Evolutionary conservation across 306 rosid species (phyloP), one percentile per base, ranked within the genome.

Genomic region (Phaseolus lunatus): DNA sequence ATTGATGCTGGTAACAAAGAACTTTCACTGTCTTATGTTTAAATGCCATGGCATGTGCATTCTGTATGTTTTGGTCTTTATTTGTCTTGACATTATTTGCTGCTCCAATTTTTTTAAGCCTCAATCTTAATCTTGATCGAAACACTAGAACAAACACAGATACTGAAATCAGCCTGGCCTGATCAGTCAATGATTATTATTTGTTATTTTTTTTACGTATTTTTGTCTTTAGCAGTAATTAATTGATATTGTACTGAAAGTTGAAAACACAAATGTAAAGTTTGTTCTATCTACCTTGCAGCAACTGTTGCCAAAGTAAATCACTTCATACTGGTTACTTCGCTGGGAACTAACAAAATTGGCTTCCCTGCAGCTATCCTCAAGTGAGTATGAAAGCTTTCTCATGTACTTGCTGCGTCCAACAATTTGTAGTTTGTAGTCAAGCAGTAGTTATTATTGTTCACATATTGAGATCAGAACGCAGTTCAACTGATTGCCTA

Each of bases 311-410:
- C 93, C 48, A 87, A 87, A 80, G 96, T 90, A 57, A 84, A 88
- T 74, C 97, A 90, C 81, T 95, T 95, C 83, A 79, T 89, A 81
- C 81, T 95, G 86, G 93, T 95, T 77, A 92, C 98, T 41, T 95
- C 98, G 58, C 76, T 95, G 81, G 98, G 98, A 84, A 95, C 98
- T 45, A 95, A 92, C 82, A 90, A 92, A 91, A 2, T 95, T 70
- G 98, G 98, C 41, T 90, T 95, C 72, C 98, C 98, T 58, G 98
- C 98, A 7, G 97, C 98, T 76, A 82, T 95, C 84, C 93, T 95
- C 39, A 95, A 95, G 98, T 95, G 85, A 89, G 97, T 81, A 33
- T 62, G 73, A 63, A 82, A 19, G 29, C 79, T 33, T 67, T 74
- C 41, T 52, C 43, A 22, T 35, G 13, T 48, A 39, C 24, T 68